Base-by-base conservation (phyloP, 352 stramenopile genomes). In the Phytophthora vignae region DNA sequence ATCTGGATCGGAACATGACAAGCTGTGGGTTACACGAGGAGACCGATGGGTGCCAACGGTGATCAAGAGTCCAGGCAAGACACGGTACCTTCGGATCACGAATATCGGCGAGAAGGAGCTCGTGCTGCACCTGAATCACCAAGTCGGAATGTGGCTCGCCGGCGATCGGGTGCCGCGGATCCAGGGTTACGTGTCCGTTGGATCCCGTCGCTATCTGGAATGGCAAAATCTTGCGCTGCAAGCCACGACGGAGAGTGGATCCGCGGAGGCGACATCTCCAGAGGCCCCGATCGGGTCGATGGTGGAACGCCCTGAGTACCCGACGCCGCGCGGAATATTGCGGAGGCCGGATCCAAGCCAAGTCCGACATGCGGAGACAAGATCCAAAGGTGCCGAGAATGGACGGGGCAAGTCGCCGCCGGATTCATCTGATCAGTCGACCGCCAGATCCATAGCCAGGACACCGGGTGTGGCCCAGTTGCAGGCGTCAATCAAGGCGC, bases 141-240 rank as follows among this genome's bases (percentile, higher is more conserved):
- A 19, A 1, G 7, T 73, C 0, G 67, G 42, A 0, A 53, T 69
- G 44, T 74, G 67, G 60, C 31, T 69, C 12, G 44, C 31, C 0
- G 21, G 14, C 31, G 60, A 70, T n/a, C 21, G 46, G 1, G 54
- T 74, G 1, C 46, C 59, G 2, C 55, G 60, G n/a, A 5, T n/a
- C 7, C 54, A 38, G 33, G 42, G 60, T 1, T 71, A 44, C n/a
- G 56, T 75, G 5, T 64, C 49, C 67, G 27, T 31, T 1, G 27
- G 27, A 31, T 31, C 27, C 27, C 27, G 27, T 0, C 27, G 27
- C 4, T 31, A 75, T 25, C 15, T 21, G 6, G 68, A 67, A 14
- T 75, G 61, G 56, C 38, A 71, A 11, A 67, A 68, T 1, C 40
- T 75, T 0, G 61, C 67, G 14, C 66, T 58, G 9, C 38, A 31